Base-by-base conservation (phyloP, 805 yeast species). In the Jamesozyma piceae region DNA sequence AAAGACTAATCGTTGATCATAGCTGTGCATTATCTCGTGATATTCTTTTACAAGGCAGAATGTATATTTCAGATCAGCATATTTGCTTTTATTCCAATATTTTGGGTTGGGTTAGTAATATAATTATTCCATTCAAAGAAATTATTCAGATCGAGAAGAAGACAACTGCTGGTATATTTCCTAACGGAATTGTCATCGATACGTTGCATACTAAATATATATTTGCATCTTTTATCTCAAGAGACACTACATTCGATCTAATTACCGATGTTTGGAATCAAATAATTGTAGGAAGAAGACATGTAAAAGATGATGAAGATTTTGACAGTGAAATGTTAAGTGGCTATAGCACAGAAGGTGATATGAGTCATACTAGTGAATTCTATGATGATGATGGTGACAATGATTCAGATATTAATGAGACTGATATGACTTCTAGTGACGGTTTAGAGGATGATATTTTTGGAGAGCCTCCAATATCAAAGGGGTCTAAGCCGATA, bases 21-120 rank as follows among this genome's bases (percentile, higher is more conserved):
- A 71, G 77, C 22, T 81, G 90, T 64, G 90, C 90, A 0, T 64
- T 75, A 27, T 78, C 80, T n/a, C 68, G 74, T 39, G 88, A 82
- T 51, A 78, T 82, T 31, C 62, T 82, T 24, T 68, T 80, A 18
- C 90, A 82, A 50, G 90, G 90, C n/a, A 70, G 75, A 47, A 57
- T 82, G 57, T 81, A 76, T 55, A 62, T 82, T 8, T 71, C 80
- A 33, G 77, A 76, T 44, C 67, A 68, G 43, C 72, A 71, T 50
- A 61, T 82, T 15, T 74, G 82, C 49, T 82, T 82, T 60, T 77
- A 78, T 47, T 78, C 86, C 1, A 80, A 79, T 49, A 74, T 82
- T 38, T 65, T 82, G 44, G 88, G 88, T 0, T 73, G 82, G 73
- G 80, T 78, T 0, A 80, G 85, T 4, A 74, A 74, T 45, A 57